Evolutionary conservation across 495 filamentous ascomycete genomes (phyloP).

Genomic region (Neurospora sp.): DNA sequence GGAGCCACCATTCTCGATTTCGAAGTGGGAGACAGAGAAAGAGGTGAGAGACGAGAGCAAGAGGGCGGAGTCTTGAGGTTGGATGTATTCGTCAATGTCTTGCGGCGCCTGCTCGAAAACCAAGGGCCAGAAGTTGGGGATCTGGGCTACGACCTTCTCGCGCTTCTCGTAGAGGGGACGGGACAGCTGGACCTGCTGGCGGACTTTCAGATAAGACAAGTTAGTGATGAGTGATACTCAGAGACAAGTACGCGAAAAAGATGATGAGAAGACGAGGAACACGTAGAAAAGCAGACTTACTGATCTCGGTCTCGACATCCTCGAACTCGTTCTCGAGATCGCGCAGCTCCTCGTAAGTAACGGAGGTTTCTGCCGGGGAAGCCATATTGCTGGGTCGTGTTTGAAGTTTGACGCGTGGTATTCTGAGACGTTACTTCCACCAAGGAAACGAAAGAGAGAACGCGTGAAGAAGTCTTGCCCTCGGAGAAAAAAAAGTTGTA

Average conservation of each 20-base stretch:
- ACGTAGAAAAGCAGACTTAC: conserved; percentile 34
- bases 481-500: not conserved
- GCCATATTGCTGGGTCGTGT: not conserved
- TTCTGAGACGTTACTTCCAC: not conserved
- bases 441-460: not conserved
- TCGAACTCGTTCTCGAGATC: conserved; percentile 63
- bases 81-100: conserved; percentile 77
- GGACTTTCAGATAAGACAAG: conserved; percentile 32
- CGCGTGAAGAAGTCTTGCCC: not conserved
- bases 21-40: conserved; percentile 65
- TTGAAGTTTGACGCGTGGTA: not conserved
- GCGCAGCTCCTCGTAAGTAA: conserved; percentile 47
- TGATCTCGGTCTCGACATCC: conserved; percentile 56
- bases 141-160: conserved; percentile 51
- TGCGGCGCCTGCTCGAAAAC: conserved; percentile 75
- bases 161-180: conserved; percentile 63
- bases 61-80: conserved; percentile 59
- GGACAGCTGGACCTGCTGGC: conserved; percentile 41
- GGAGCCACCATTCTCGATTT: conserved; percentile 48
- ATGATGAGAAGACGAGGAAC: not conserved
- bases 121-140: conserved; percentile 79
- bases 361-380: conserved; percentile 28
- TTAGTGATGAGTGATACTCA: not conserved
- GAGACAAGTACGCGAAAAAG: no score
- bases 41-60: conserved; percentile 51